Evolutionary conservation across 2,329 filamentous ascomycete genomes (phyloP), one percentile per base, ranked within the genome.

Genomic region (Claviceps sp.): DNA sequence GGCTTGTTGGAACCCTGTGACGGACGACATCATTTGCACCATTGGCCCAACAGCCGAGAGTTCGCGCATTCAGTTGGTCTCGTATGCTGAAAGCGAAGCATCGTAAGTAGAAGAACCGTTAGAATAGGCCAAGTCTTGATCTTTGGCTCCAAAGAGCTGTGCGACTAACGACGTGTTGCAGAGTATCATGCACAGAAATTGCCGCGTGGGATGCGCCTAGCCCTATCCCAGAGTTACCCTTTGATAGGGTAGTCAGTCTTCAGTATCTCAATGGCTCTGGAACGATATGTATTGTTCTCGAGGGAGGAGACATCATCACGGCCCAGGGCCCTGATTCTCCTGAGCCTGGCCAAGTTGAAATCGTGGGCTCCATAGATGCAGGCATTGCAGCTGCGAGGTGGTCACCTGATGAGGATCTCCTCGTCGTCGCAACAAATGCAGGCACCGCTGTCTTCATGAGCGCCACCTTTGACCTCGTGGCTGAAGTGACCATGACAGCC

Each of bases 341-440:
- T 47, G 59, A 56, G 22, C 81, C 77, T 54, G 81, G 87, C 65
- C 82, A 87, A 59, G 89, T 98, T 59, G 93, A 97, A 68, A 97
- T 98, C 59, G 82, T 97, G 57, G 93, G 93, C 45, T 94, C 89
- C 38, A 87, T 98, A 40, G 89, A 96, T 69, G 86, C 85, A 54
- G 93, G 91, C 24, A 95, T 98, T 60, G 80, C 83, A 24, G 89
- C 89, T 16, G 91, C 90, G 16, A 79, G 81, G 58, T 98, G 93
- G 93, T 95, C 91, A 41, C 90, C 90, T 2, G 93, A 98, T 62
- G 91, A 96, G 63, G 91, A 97, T 65, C 75, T 97, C 17, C 73
- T 98, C 45, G 82, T 86, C 52, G 81, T 98, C 56, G 81, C 85
- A 50, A 97, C 93, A 17, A 82, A 83, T 61, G 84, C 82, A 42